These are phyloP conservation scores for Isabelozyma rhagii DNA, from an alignment of 805 yeast species.

Conservation along the genomic window DNA sequence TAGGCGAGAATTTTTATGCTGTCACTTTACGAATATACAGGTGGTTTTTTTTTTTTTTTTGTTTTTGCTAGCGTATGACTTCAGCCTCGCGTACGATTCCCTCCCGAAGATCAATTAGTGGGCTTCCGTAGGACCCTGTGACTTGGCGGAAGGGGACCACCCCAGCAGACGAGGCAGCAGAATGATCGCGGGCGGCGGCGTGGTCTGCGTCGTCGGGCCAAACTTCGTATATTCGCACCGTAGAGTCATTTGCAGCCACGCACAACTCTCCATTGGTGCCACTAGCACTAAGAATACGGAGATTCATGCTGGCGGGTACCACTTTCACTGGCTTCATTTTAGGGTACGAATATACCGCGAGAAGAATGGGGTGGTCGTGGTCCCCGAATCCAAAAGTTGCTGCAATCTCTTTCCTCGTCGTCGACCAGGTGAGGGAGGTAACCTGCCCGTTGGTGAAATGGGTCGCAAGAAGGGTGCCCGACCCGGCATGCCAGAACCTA, in stretches of 20 bases:
- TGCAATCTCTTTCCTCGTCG: conserved; percentile 55
- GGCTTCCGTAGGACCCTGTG: neutral
- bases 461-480: conserved; percentile 68
- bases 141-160: too few species aligned
- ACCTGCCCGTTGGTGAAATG: conserved; percentile 67
- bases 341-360: conserved; percentile 69
- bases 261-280: conserved; percentile 45
- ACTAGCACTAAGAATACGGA: conserved; percentile 64
- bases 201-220: neutral
- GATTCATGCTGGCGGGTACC: conserved; percentile 47
- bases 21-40: too few species aligned
- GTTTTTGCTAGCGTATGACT: neutral
- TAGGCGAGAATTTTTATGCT: too few species aligned
- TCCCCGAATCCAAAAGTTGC: conserved; percentile 84
- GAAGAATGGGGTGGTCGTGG: conserved; percentile 45
- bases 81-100: neutral
- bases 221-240: neutral
- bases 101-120: neutral
- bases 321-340: conserved; percentile 45
- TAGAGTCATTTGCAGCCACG: conserved; percentile 50
- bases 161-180: too few species aligned
- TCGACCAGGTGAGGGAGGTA: conserved; percentile 78
- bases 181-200: too few species aligned
- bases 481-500: conserved; percentile 79
- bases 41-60: too few species aligned